Evolutionary conservation across 345 rosid species (phyloP), one percentile per base, ranked within the genome.

Genomic region (Garcia nutans): DNA sequence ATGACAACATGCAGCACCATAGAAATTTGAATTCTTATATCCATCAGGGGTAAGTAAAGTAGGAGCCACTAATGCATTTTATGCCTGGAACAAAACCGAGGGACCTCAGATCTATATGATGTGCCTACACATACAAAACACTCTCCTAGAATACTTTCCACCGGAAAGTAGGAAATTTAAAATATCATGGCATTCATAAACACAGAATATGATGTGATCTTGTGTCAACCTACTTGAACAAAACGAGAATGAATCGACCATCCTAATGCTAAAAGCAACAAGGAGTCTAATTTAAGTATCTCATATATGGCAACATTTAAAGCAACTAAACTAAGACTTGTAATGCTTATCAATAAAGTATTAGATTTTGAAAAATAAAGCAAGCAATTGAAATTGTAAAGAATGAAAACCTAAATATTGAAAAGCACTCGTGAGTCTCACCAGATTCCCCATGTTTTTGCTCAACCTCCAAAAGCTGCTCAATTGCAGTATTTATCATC

Each of bases 381-480:
- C n/a, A 57, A 37, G 41, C 41, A 37, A 37, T 37, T 37, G 49
- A 23, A 67, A 4, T 11, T 17, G 19, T 42, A 13, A 50, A 67
- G 2, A 8, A n/a, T 9, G 45, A 31, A 41, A 28, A 13, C 56
- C 59, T 19, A 19, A 41, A 17, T 37, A 59, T 8, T 20, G 12
- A 5, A 54, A 60, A 62, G 15, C 10, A 31, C 12, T 20, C 6
- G 33, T 23, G 23, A 49, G 26, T 19, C 89, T 79, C 79, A 90
- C 94, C 93, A 68, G 85, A 83, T 62, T 85, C 89, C 74, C 89
- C 91, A 10, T 67, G 87, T 67, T 65, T 84, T 45, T 83, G 84
- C 83, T 87, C 93, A 80, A 93, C 93, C 82, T 96, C 97, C 74
- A 93, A 78, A 16, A 96, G 94, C 86, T 96, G 99, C 76, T 96